phyloP scores from a whole-genome alignment of 805 yeast genomes.

The Peterozyma xylosa region DNA sequence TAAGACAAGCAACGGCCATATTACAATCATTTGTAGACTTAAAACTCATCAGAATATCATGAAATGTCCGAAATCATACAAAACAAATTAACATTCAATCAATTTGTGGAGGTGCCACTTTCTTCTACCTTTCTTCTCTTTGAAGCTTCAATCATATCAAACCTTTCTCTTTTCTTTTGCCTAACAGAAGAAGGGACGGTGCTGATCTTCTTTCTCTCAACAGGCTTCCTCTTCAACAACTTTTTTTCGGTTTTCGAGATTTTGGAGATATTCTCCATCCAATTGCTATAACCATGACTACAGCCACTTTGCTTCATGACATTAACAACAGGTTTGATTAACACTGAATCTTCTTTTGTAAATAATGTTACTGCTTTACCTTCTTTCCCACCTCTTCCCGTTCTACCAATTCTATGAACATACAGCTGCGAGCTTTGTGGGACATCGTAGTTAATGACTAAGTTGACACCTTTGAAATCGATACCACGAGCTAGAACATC shows the following conservation, averaged over 20 bases:
- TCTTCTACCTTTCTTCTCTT: slow-evolving; percentile 44
- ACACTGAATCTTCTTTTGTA: slow-evolving; percentile 78
- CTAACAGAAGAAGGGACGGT: slow-evolving; percentile 72
- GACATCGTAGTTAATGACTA: slow-evolving; percentile 94
- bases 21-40: no score
- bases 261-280: slow-evolving; percentile 75
- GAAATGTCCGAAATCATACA: no score
- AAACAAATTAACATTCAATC: no score
- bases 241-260: slow-evolving; percentile 58
- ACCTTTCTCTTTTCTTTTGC: slow-evolving; percentile 52
- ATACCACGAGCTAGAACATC: slow-evolving; percentile 96
- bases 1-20: no score
- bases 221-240: slow-evolving; percentile 45
- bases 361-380: slow-evolving; percentile 91
- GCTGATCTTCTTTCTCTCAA: slow-evolving; percentile 67
- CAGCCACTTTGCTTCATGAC: slow-evolving; percentile 94
- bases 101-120: no score
- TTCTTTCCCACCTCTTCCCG: slow-evolving; percentile 87
- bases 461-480: slow-evolving; percentile 90
- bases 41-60: no score
- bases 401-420: slow-evolving; percentile 97
- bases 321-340: slow-evolving; percentile 78
- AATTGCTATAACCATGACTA: slow-evolving; percentile 51
- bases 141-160: slow-evolving; percentile 71
- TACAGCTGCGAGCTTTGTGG: slow-evolving; percentile 92